Base-by-base conservation (phyloP, 2,329 filamentous ascomycete species). In the Trichoderma koningii region DNA sequence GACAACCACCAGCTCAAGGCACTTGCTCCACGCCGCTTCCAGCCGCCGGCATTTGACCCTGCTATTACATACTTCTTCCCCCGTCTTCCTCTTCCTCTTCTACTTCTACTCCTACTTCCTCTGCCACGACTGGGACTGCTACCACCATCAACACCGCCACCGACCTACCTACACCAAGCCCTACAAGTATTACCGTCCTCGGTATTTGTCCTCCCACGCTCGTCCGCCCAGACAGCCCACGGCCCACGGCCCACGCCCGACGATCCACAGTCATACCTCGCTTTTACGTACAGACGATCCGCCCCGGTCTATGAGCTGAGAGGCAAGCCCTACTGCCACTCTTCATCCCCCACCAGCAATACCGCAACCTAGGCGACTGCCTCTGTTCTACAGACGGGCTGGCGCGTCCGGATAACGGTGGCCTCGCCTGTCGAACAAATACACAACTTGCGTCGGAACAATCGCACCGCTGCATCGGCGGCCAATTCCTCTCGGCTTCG, bases 261-360 rank as follows among this genome's bases (percentile, higher is more conserved):
- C 61, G 74, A 71, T 73, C 65, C 65, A 66, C 65, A 64, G 70
- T 69, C 71, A 70, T 71, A 72, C 71, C 67, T 74, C 71, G 66
- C 66, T 73, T 75, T 76, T 76, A 76, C 74, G 74, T 76, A 76
- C 75, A 72, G 69, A 65, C 69, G 69, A 65, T 60, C 55, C 67
- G 63, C 55, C 61, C 56, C 56, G 44, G 42, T 65, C 53, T 65
- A 52, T 68, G 66, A 65, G 57, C 64, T 64, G 64, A 68, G 52
- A 56, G 41, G 65, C 56, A 66, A 57, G 57, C 65, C 65, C 65
- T 64, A 60, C 55, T 55, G 41, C 47, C 53, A 30, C 50, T 41
- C 53, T 53, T 34, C 23, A 28, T 56, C 51, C 52, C 64, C 66
- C 67, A 66, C 66, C 65, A 59, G 41, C 60, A 55, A 55, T 50